Evolutionary conservation across 352 stramenopile genomes (phyloP), one percentile per base, ranked within the genome.

Genomic region (Globisporangium acanthophoron): DNA sequence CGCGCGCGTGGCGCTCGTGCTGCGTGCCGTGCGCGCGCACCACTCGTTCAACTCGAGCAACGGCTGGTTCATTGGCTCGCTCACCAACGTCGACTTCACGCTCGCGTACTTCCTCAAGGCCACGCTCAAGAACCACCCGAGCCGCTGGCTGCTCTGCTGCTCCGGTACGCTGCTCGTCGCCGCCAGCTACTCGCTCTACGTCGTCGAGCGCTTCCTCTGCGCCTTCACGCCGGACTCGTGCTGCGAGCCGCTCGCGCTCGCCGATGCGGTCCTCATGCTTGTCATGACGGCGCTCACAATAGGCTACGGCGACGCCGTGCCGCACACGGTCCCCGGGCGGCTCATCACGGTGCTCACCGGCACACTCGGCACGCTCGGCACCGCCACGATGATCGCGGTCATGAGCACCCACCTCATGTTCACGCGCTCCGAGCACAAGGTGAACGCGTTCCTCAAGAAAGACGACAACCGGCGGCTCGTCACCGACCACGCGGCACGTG

Each of bases 11-110:
- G 70, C 54, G 45, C 69, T 91, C 55, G 49, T 84, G 9, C 37
- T 87, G 15, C 76, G 80, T 24, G 72, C 88, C 27, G 67, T 87
- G 45, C 67, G 85, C 52, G 83, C 80, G 56, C 77, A 71, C 45
- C 79, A 78, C 65, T 77, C 79, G 60, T 88, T 92, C 66, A 92
- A 90, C 56, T 80, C 78, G 54, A 90, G 71, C 68, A 90, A 90
- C 58, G 78, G 80, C 44, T 88, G 80, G 78, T 92, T 92, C 65
- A 90, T 92, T 57, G 67, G 76, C 37, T 64, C 83, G 48, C 69
- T 90, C 46, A 92, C 83, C 21, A 90, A 90, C 51, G 77, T 92
- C 31, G 78, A 92, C 60, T 92, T 88, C 65, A 82, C 70, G 12
- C 35, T 67, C 18, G 67, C 73, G 13, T 92, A 88, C 64, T 89